Base-by-base conservation (phyloP, 140 eudicot genomes). In the Flaveria floridana region DNA sequence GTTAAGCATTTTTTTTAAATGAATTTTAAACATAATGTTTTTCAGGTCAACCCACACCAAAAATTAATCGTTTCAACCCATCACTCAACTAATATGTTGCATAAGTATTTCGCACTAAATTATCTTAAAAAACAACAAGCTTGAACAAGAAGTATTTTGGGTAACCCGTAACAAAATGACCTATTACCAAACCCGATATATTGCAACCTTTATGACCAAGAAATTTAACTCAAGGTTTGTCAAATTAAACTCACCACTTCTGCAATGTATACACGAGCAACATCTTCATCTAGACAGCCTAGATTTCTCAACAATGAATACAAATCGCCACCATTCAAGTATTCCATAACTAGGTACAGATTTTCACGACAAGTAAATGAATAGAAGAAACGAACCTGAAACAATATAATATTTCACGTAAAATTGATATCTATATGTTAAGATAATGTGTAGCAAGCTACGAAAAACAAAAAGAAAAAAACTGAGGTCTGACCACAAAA, bases 291-390 rank as follows among this genome's bases (percentile, higher is more conserved):
- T 72, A 94, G 82, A 84, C 99, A 94, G 68, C 99, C 99, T 20
- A 94, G 86, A 87, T 94, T 94, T 81, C 99, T 90, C 84, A 94
- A 74, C 80, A 94, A 71, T 6, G 99, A 94, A 81, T 94, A 94
- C 46, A 94, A 75, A 84, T 94, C 99, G 18, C 99, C 99, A 14
- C 99, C 97, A 39, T 94, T 94, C 83, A 94, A 82, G 80, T 94
- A 94, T 79, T 94, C 99, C 99, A 94, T 94, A 50, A 94, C 99
- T 61, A 94, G 95, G 80, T 94, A 94, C 80, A 94, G 86, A 79
- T 94, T 94, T 68, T 94, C 99, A 75, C 99, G 96, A 74, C 99
- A 94, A 16, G 97, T 94, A 72, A 94, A 94, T 68, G 99, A 94
- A 73, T 90, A 94, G 79, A 94, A 94, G 89, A 94, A 94, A 46